Base-by-base conservation (phyloP, 176 grass and related monocot genomes). In the Hsuehochloa calcarea region DNA sequence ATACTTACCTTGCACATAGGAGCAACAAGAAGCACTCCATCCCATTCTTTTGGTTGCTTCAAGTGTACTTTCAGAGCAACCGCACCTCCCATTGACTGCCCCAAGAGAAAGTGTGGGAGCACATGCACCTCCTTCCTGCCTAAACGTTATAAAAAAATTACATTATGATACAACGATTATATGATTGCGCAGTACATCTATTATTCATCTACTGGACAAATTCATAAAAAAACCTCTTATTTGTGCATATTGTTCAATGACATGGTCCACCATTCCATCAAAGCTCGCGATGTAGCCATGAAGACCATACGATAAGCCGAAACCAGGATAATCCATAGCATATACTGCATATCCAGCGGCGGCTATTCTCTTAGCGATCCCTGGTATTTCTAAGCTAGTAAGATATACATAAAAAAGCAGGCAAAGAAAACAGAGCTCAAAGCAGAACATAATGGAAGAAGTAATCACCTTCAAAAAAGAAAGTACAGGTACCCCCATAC, bases 61-160 rank as follows among this genome's bases (percentile, higher is more conserved):
- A 95, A 81, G 52, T 98, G 96, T 12, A 89, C 84, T 89, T 98
- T 98, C 65, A 98, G 77, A 86, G 96, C 93, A 43, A 95, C 96
- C 11, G 93, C 96, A 26, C 96, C 96, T 81, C 96, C 96, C 96
- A 98, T 98, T 79, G 96, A 98, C 85, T 98, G 96, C 43, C 96
- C 96, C 77, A 98, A 74, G 55, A 98, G 87, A 80, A 98, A 98
- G 39, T 95, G 88, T 73, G 78, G 85, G 47, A 98, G 65, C 10
- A 67, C 88, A 45, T 51, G 58, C 58, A 93, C 91, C 37, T 88
- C 91, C 31, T 89, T 84, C 80, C 52, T 90, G 55, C 83, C 93
- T 98, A 83, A 65, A 74, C 62, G 84, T 86, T 47, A 49, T 12
- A 64, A 74, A 80, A 80, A 68, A 8, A 62, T 65, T 71, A 68